These are phyloP conservation scores for Pisolithus microcarpus DNA, from an alignment of 768 basidiomycete genomes.

Conservation along the genomic window DNA sequence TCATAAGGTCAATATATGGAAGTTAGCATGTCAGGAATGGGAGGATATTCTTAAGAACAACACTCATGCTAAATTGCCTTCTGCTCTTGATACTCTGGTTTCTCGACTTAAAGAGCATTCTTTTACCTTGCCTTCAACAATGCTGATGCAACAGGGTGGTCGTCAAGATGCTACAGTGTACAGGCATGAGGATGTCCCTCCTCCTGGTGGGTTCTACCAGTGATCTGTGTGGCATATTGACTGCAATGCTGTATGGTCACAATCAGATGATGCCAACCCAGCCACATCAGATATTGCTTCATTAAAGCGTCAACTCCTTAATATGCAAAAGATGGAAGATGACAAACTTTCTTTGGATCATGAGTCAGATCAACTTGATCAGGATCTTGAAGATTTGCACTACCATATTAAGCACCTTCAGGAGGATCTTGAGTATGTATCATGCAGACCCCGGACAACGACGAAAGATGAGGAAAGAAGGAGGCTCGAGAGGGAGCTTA, in stretches of 20 bases:
- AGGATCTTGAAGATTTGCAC: conserved; percentile 80
- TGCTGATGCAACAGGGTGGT: no score
- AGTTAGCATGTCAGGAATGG: conserved; percentile 30
- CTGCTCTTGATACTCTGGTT: conserved; percentile 42
- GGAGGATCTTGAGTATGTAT: conserved; percentile 86
- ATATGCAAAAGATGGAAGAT: conserved; percentile 68
- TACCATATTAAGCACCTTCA: conserved; percentile 81
- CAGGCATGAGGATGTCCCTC: conserved; percentile 51
- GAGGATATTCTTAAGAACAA: conserved; percentile 82
- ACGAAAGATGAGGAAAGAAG: conserved; percentile 82
- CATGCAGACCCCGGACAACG: conserved; percentile 61
- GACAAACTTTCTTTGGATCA: conserved; percentile 63
- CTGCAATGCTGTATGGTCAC: conserved; percentile 69
- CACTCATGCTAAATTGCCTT: conserved; percentile 62
- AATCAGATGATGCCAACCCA: conserved; percentile 56
- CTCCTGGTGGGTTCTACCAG: conserved; percentile 65
- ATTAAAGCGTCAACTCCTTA: conserved; percentile 76
- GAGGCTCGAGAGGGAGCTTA: conserved; percentile 68
- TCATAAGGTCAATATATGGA: conserved; percentile 27
- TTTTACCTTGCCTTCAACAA: conserved; percentile 49
- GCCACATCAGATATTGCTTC: conserved; percentile 68
- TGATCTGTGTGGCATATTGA: conserved; percentile 80
- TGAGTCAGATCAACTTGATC: conserved; percentile 87
- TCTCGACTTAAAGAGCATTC: conserved; percentile 67
- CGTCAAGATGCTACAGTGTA: no score